Evolutionary conservation across 345 rosid genomes (phyloP), one percentile per base, ranked within the genome.

Genomic region (Brassica napus): DNA sequence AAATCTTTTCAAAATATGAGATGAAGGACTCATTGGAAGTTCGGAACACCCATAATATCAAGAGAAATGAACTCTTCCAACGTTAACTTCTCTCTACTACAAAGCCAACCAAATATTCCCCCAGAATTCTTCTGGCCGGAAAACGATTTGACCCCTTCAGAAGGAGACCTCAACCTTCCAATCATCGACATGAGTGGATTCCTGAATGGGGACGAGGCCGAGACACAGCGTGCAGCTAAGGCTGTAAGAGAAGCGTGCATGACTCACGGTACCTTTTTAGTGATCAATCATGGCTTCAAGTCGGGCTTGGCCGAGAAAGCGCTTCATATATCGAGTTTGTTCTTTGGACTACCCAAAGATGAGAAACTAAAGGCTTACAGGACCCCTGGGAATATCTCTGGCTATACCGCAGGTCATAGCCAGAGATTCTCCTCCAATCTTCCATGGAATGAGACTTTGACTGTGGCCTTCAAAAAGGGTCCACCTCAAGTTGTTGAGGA

Each of bases 361-460:
- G 57, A 76, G 23, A 91, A 89, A 64, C 70, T 65, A 12, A 81
- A 69, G 61, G 82, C 79, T 67, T 69, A 18, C 26, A 81, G 72
- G 78, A 68, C 11, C 23, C 65, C 73, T 2, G 85, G 86, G 7
- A 69, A 73, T 6, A 14, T 59, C 1, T 82, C 84, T 67, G 92
- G 91, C 1, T 88, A 86, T 74, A 82, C 89, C 0, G 74, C 83
- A 28, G 86, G 85, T 24, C 88, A 86, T 63, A 21, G 84, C 15
- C 86, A 85, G 9, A 84, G 91, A 28, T 89, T 82, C 67, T 73
- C 85, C 5, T 81, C 90, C 6, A 89, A 83, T 59, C 70, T 88
- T 78, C 89, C 91, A 1, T 89, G 97, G 97, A 91, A 89, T 81
- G 91, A 91, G 76, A 88, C 88, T 6, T 78, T 91, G 8, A 70